Conservation (phyloP, 768 basidiomycete species). For the Naganishia vaughanmartiniae region DNA sequence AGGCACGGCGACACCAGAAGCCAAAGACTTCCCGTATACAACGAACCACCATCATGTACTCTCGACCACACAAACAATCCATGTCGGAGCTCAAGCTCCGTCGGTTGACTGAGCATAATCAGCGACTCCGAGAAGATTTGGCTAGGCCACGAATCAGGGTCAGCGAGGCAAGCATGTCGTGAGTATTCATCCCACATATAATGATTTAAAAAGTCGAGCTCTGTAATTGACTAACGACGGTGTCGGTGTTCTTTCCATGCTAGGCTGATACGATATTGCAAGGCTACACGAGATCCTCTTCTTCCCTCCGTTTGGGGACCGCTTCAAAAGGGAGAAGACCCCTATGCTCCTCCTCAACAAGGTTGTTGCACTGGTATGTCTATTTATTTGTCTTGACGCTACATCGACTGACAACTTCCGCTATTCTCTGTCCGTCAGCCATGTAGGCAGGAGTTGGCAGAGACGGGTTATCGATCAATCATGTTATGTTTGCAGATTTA, state of each 20-base stretch:
- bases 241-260: too few species aligned
- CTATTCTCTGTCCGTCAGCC: background rate
- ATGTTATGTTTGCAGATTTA: background rate
- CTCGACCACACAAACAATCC: slow-evolving; percentile 65
- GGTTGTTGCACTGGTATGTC: slow-evolving; percentile 49
- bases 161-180: slow-evolving; percentile 88
- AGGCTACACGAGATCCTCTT: slow-evolving; percentile 74
- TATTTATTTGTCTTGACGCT: background rate
- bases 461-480: background rate
- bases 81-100: slow-evolving; percentile 98
- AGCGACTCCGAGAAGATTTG: slow-evolving; percentile 82
- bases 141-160: slow-evolving; percentile 83
- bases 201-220: background rate
- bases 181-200: slow-evolving; percentile 43
- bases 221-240: background rate
- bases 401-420: background rate
- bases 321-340: slow-evolving; percentile 85
- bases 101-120: slow-evolving; percentile 88
- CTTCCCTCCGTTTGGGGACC: slow-evolving; percentile 97
- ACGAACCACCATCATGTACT: slow-evolving; percentile 24
- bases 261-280: slow-evolving; percentile 90
- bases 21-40: too few species aligned
- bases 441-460: background rate
- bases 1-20: background rate
- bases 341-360: slow-evolving; percentile 72